Evolutionary conservation across 441 rosid species (phyloP).

Genomic region (Gossypium gossypioides): DNA sequence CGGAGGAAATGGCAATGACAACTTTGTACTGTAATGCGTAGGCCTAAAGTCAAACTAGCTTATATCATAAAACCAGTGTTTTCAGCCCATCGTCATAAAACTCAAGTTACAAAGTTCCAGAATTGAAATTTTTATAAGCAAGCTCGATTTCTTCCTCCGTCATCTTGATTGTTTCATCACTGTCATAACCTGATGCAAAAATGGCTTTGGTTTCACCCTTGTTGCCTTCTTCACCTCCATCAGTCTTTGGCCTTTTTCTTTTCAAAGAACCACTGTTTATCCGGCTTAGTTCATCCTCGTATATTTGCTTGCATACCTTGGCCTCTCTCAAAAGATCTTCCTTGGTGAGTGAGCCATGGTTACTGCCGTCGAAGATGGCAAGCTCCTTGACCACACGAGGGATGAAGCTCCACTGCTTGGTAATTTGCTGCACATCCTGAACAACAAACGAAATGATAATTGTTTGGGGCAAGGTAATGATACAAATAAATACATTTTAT

Average conservation of each 20-base stretch:
- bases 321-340: constrained; percentile 50
- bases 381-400: constrained; percentile 76
- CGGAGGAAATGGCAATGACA: background rate
- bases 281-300: constrained; percentile 42
- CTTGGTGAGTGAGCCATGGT: constrained; percentile 27
- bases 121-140: constrained; percentile 38
- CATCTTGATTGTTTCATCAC: constrained; percentile 87
- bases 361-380: constrained; percentile 35
- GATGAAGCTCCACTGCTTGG: constrained; percentile 76
- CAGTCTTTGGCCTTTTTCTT: constrained; percentile 21
- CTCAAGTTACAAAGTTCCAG: constrained; percentile 23
- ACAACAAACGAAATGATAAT: constrained; percentile 10
- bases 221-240: constrained; percentile 11
- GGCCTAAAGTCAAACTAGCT: background rate
- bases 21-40: background rate
- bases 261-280: constrained; percentile 12
- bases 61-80: background rate
- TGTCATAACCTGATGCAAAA: constrained; percentile 42
- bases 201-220: constrained; percentile 14
- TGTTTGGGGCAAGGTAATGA: background rate
- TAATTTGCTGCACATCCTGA: constrained; percentile 45
- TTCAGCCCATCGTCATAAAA: background rate
- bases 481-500: background rate
- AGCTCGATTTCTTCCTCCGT: constrained; percentile 74
- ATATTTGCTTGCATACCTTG: constrained; percentile 47